Evolutionary conservation across 352 stramenopile species (phyloP), one percentile per base, ranked within the genome.

Genomic region (Phytopythium litorale): DNA sequence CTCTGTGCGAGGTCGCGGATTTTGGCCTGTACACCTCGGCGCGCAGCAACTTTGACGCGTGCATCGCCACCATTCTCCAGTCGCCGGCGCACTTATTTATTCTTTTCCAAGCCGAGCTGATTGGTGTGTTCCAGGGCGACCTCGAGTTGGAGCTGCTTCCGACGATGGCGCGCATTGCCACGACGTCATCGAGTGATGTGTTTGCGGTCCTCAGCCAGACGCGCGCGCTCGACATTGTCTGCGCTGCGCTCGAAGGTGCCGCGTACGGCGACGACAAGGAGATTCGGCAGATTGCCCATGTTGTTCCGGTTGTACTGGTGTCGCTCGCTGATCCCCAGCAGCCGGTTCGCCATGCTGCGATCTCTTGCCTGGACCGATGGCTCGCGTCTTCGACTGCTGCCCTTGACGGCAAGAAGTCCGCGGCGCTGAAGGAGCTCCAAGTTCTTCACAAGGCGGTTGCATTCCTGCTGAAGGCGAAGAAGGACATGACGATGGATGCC

Each of bases 401-500:
- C 40, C 56, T 76, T 32, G 49, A 61, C 15, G 61, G 59, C 18
- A 67, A 65, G 0, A 66, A 56, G 19, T 71, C 65, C 37, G 21
- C 58, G 19, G 60, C 76, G 11, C 43, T 86, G 30, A 72, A 76
- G 40, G 57, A 66, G 23, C 70, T 85, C 12, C 40, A 52, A 16
- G 58, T 69, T 21, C 66, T 75, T 13, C 59, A 68, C 7, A 68
- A 73, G 23, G 73, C 79, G 1, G 67, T 67, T 4, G 32, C 55
- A 6, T 85, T 78, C n/a, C 67, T 96, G 2, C 19, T 92, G 13
- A 56, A 83, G 15, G 79, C 79, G 18, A 89, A 89, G 55, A 67
- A 86, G 38, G 87, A 96, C 57, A 88, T 96, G 35, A 7, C 78
- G 28, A 92, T 94, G 83, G 87, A 96, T 66, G 63, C 62, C 9